Base-by-base conservation (phyloP, 352 stramenopile species). In the Globisporangium ultimum region DNA sequence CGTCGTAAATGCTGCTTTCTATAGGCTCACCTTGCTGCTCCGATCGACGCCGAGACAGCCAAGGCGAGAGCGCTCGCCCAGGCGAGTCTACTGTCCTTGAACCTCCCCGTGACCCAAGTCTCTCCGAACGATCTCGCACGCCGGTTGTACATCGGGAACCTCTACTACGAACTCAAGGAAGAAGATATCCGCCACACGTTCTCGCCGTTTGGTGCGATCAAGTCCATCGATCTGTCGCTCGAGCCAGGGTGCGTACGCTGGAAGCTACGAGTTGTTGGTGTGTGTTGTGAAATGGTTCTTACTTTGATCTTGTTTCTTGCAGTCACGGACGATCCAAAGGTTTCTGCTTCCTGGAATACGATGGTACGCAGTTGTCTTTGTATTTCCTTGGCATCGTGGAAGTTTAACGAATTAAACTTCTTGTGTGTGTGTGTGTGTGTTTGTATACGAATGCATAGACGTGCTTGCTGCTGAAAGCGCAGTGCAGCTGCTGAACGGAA, bases 101-200 rank as follows among this genome's bases (percentile, higher is more conserved):
- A 74, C 17, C 53, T 92, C 11, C 71, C 78, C 0, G 63, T 65
- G 22, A 61, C 71, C 34, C 79, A 80, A 32, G 59, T 84, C 17
- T 85, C 78, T 40, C 65, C 75, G 15, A 71, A 67, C 48, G 83
- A 92, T n/a, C 63, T 92, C 61, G 83, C 83, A 17, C 72, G 78
- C 46, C 76, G 83, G 2, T 60, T 92, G 40, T 92, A 92, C 62
- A 86, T 92, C 40, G 83, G 80, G 52, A 92, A 92, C 18, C 57
- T 92, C 18, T 89, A 90, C 64, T 92, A 92, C 65, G 83, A 90
- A 46, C 76, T 92, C 34, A 90, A 86, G 66, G 83, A 92, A 58
- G 76, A 92, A 41, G 83, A 87, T 38, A 82, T 92, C 28, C 80
- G 80, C 52, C 77, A 67, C 42, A 66, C 69, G 14, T 92, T 92